Evolutionary conservation across 306 rosid species (phyloP), one percentile per base, ranked within the genome.

Genomic region (Trichosanthes cucumerina): DNA sequence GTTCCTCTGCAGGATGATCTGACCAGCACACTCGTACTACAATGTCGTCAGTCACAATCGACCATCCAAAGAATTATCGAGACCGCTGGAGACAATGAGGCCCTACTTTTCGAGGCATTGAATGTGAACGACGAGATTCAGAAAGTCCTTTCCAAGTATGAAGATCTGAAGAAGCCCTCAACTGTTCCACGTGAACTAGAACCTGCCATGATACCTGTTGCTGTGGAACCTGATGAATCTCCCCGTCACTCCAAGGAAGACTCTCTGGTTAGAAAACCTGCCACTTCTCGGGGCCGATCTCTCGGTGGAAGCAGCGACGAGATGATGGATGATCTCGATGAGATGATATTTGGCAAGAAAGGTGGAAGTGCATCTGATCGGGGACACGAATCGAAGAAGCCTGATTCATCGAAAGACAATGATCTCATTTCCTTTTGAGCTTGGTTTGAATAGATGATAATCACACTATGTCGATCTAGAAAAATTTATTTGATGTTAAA

Each of bases 321-420:
- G 26, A 93, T 96, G 99, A 88, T 96, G 93, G 99, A 96, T 81
- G 98, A 96, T 89, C 97, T 96, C 1, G 99, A 96, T 75, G 98
- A 96, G 82, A 96, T 96, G 99, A 96, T 96, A 80, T 96, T 96
- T 72, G 99, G 99, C 44, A 96, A 82, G 85, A 92, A 90, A 81
- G 65, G 87, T 2, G 93, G 93, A 56, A 89, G 84, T 46, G 44
- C 90, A 46, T 88, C 97, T 0, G 86, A 78, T 62, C 87, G 84
- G 21, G 85, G 85, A 60, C 91, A 85, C 12, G 92, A 89, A 59
- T 71, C 88, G 43, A 92, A 92, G 92, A 94, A 94, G 83, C 92
- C 79, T 64, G 88, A 80, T 75, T 46, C 97, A 18, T 41, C 93
- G 0, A 92, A 94, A 85, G 92, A 91, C 80, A 68, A 68, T 0